Base-by-base conservation (phyloP, 164 flowering plant species). In the Sedum album region DNA sequence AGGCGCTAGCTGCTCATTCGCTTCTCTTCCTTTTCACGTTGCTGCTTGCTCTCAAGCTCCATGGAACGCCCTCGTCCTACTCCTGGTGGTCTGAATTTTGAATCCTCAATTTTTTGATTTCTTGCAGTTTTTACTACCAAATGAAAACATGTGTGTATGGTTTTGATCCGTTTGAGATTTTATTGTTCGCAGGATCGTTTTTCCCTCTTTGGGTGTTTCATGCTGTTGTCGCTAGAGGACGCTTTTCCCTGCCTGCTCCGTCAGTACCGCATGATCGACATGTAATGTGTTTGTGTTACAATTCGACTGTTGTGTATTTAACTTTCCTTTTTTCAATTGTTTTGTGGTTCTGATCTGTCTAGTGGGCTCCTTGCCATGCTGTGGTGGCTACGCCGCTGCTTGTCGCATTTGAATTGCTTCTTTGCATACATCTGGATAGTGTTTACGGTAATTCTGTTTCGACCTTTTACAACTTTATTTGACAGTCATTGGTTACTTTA, bases 11-110 rank as follows among this genome's bases (percentile, higher is more conserved):
- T 0, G 95, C 98, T 5, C 91, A 92, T 65, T 53, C 68, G 26
- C 75, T 85, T 18, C 90, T 92, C 35, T 75, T 92, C 39, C 67
- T 68, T 66, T 88, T 92, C 85, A 86, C 98, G 41, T 72, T 90
- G 25, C 74, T 85, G 70, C 90, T 92, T 33, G 82, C 87, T 30
- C 72, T 87, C 67, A 88, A 88, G 84, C 90, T 92, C 74, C 84
- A 88, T 71, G 86, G 78, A 31, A n/a, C 57, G 65, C 67, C 78
- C 70, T 72, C 77, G n/a, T n/a, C n/a, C n/a, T n/a, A n/a, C n/a
- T n/a, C n/a, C n/a, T n/a, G n/a, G n/a, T n/a, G n/a, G n/a, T 89
- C 96, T 31, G 90, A 95, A 96, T 92, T 96, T 93, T 91, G 3
- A 68, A 87, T 77, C 4, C 35, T 17, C 13, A 4, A n/a, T n/a